Conservation (phyloP, 2,329 filamentous ascomycete species). For the Trichoderma sp. region DNA sequence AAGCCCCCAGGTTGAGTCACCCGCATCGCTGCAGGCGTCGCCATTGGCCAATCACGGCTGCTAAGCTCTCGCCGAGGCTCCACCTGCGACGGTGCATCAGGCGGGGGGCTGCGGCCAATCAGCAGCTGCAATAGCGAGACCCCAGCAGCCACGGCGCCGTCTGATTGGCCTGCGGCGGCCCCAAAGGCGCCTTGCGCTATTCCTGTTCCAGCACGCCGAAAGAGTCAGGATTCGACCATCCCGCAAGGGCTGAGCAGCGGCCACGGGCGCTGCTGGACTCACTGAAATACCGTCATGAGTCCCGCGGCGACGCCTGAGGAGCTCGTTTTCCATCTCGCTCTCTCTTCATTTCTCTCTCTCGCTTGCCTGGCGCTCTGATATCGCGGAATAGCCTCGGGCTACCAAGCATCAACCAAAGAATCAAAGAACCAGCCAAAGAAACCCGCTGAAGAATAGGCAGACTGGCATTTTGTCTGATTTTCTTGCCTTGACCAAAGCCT, state of each 20-base stretch:
- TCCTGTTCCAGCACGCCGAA: slow-evolving; percentile 48
- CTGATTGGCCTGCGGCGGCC: slow-evolving; percentile 35
- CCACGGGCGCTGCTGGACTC: slow-evolving; percentile 26
- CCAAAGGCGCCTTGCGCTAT: slow-evolving; percentile 34
- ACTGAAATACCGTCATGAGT: slow-evolving; percentile 42
- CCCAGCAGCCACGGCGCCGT: neutral
- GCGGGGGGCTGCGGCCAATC: slow-evolving; percentile 37
- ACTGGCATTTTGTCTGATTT: neutral
- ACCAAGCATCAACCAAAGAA: neutral
- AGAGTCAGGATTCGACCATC: slow-evolving; percentile 43
- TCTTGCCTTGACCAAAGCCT: neutral
- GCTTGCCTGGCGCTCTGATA: neutral
- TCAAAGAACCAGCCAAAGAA: neutral
- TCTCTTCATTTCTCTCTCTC: neutral
- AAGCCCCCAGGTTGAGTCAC: slow-evolving; percentile 36
- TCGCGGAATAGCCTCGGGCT: neutral
- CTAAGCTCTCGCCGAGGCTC: slow-evolving; percentile 40
- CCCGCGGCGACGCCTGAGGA: slow-evolving; percentile 39
- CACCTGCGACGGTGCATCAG: slow-evolving; percentile 32
- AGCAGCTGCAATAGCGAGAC: neutral
- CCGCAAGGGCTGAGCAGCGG: slow-evolving; percentile 24
- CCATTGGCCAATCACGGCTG: slow-evolving; percentile 39
- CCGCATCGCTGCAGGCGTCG: slow-evolving; percentile 15
- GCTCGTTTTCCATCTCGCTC: slow-evolving; percentile 28
- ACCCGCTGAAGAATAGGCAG: too few relatives aligned